Percentiles rank a stretch among this genome's conserved stretches.
These are phyloP conservation scores for Penicillium sp. DNA, from an alignment of 2,329 filamentous ascomycete species.

Conservation along the genomic window DNA sequence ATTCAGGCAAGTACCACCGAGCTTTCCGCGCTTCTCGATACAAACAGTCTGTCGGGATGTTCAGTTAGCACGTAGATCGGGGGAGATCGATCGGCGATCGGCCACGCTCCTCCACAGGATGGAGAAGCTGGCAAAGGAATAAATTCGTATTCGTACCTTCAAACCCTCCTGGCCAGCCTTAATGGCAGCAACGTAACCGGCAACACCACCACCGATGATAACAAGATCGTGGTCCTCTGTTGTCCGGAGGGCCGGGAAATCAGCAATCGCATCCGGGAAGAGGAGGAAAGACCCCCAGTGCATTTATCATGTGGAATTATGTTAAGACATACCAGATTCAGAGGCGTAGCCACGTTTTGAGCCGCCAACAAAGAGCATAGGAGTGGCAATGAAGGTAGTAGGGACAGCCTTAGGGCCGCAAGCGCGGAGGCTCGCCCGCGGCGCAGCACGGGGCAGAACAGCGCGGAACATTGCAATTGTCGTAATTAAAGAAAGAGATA, in stretches of 20 bases:
- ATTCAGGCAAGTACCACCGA: constrained; percentile 97
- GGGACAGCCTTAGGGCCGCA: constrained; percentile 37
- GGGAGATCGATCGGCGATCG: background rate
- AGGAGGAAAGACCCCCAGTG: constrained; percentile 8
- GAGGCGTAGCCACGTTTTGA: constrained; percentile 59
- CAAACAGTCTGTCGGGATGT: constrained; percentile 70
- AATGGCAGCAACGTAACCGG: constrained; percentile 97
- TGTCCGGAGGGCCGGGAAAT: constrained; percentile 15
- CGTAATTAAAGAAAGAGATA: constrained; percentile 23
- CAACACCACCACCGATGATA: constrained; percentile 96
- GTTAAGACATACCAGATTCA: constrained; percentile 43
- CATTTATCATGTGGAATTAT: background rate
- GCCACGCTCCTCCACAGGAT: background rate
- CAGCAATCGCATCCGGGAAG: constrained; percentile 24
- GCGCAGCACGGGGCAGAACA: constrained; percentile 50
- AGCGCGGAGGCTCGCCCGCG: constrained; percentile 45
- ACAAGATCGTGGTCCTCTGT: constrained; percentile 93
- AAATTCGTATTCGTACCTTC: constrained; percentile 64
- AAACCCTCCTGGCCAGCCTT: constrained; percentile 97
- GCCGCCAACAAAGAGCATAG: constrained; percentile 49
- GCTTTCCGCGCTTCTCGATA: constrained; percentile 94
- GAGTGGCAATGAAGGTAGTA: constrained; percentile 37
- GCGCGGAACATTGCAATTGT: constrained; percentile 52
- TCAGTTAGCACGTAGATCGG: constrained; percentile 10
- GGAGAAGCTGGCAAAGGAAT: background rate